Evolutionary conservation across 352 stramenopile species (phyloP), one percentile per base, ranked within the genome.

Genomic region (Globisporangium megalacanthum): DNA sequence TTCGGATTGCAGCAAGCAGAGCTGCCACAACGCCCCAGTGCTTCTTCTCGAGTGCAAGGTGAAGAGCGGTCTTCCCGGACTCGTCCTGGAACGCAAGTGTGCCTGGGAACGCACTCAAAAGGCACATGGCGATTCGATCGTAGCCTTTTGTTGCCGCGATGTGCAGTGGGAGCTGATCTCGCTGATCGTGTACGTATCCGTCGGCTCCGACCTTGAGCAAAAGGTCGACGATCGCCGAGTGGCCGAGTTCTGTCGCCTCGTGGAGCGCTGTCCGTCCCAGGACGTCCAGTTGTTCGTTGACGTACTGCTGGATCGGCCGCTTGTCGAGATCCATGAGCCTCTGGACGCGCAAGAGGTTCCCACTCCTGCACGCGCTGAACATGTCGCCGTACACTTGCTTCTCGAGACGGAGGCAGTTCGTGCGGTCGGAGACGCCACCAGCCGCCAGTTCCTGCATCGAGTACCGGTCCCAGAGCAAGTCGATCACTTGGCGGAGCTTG

Each of bases 391-490:
- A 88, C 1, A 86, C 60, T 56, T 77, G 58, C 31, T 75, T 76
- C 53, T 85, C 75, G 7, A 88, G 37, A 4, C 60, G 41, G 17
- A 88, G 50, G 20, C 78, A 88, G 51, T 66, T 75, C 0, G 22
- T 61, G 20, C 68, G 64, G 49, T 70, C 72, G 48, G 64, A 73
- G 8, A 54, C 37, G 25, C 82, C 75, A 20, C 52, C 35, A 17
- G 57, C 58, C 10, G 50, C 51, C 7, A 88, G 68, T 44, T 72
- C 56, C 9, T 61, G 15, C 2, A 64, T 14, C 1, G 68, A 58
- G 19, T 80, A 85, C 9, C 61, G 66, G 56, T 88, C 75, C 78
- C 78, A 88, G 1, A 88, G 52, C 15, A 88, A 58, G 61, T 86
- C 75, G 41, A 88, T 83, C 15, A 86, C 78, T 70, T 88, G 78